A percentile compares a stretch with the other conserved stretches of the same genome.
Conservation (phyloP, 2,329 filamentous ascomycete genomes). For the Huntiella bhutanensis region DNA sequence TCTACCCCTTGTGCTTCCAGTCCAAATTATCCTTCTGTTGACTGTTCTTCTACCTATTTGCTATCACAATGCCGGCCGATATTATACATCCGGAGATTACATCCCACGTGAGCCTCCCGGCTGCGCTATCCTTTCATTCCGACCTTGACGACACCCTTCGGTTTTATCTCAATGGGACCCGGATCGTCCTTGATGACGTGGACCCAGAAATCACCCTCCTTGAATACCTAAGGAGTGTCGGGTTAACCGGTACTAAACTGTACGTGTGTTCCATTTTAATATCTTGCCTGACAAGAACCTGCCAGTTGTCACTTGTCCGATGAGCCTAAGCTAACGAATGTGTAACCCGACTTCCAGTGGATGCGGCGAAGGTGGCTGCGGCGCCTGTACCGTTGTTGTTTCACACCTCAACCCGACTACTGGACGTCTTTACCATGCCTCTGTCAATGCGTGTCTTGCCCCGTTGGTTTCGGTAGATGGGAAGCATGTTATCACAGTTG, state of each 20-base stretch:
- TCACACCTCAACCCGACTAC: slow-evolving; percentile 89
- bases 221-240: slow-evolving; percentile 83
- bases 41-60: too few relatives aligned
- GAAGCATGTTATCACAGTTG: slow-evolving; percentile 94
- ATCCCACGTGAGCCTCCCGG: too few relatives aligned
- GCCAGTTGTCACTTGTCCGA: too few relatives aligned
- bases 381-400: slow-evolving; percentile 87
- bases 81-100: too few relatives aligned
- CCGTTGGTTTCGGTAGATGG: slow-evolving; percentile 85
- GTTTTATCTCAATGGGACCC: slow-evolving; percentile 91
- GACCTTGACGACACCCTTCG: slow-evolving; percentile 70
- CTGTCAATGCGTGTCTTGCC: slow-evolving; percentile 87
- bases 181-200: slow-evolving; percentile 64
- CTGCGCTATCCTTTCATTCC: slow-evolving; percentile 36
- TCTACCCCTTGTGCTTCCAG: too few relatives aligned
- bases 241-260: slow-evolving; percentile 86
- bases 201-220: slow-evolving; percentile 84
- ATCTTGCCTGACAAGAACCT: not conserved
- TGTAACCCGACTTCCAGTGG: slow-evolving; percentile 28
- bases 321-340: not conserved
- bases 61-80: too few relatives aligned
- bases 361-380: slow-evolving; percentile 90
- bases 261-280: slow-evolving; percentile 19
- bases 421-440: slow-evolving; percentile 84
- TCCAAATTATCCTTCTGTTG: too few relatives aligned